Evolutionary conservation across 345 rosid species (phyloP).

Genomic region (Combretum micranthum): DNA sequence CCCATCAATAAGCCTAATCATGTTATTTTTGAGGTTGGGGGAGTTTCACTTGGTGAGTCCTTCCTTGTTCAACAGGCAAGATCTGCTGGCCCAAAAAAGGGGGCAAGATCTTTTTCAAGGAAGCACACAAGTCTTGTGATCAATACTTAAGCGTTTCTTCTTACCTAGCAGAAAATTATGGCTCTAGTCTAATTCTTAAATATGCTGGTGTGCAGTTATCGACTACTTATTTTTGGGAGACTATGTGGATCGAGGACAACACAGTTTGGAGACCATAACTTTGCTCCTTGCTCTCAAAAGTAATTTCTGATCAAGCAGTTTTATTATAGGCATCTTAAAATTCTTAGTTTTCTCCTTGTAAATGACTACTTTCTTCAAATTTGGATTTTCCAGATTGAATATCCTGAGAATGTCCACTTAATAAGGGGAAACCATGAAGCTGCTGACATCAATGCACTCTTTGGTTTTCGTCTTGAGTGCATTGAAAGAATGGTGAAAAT

Average conservation of each 20-base stretch:
- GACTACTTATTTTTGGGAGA: conserved; percentile 98
- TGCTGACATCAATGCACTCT: conserved; percentile 95
- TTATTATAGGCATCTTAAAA: background rate
- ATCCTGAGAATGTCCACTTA: conserved; percentile 90
- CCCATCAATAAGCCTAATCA: no score
- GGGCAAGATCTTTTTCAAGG: no score
- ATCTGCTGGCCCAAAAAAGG: no score
- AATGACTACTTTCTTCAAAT: background rate
- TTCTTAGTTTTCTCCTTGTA: background rate
- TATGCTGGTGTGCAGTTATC: conserved; percentile 47
- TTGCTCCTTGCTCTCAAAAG: conserved; percentile 99
- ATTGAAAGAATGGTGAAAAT: conserved; percentile 86
- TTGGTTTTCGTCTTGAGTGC: conserved; percentile 97
- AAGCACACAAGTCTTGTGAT: no score
- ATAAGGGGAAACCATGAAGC: conserved; percentile 99
- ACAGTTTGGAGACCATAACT: conserved; percentile 93
- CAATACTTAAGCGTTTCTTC: no score
- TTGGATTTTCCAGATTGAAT: conserved; percentile 59
- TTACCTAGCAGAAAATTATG: background rate
- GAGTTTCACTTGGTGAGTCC: no score
- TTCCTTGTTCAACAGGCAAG: no score
- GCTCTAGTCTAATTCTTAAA: conserved; percentile 12
- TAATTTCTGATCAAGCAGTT: conserved; percentile 18
- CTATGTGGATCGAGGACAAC: conserved; percentile 97
- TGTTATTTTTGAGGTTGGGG: no score